phyloP scores from a whole-genome alignment of 192 early-diverging fungal genomes.

The Backusella luteola region DNA sequence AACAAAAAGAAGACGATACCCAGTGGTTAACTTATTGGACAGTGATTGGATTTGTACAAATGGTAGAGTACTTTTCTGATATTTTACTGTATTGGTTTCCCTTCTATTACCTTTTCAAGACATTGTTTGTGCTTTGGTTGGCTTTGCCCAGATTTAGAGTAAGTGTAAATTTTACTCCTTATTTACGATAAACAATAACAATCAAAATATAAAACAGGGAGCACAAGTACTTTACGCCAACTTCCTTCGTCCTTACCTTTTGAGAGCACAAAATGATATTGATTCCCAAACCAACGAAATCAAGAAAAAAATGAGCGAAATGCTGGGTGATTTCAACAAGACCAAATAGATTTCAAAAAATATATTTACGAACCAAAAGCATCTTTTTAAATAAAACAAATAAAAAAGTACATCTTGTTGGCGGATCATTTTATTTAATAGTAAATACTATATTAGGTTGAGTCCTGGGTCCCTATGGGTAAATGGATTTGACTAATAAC shows the following conservation, averaged over 20 bases:
- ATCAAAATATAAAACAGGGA: constrained; percentile 46
- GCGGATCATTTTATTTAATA: too few species aligned
- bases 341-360: neutral
- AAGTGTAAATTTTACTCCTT: constrained; percentile 7
- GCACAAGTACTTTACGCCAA: constrained; percentile 78
- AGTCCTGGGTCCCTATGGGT: too few species aligned
- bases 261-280: constrained; percentile 48
- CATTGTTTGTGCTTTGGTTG: constrained; percentile 83
- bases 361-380: neutral
- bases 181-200: neutral
- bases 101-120: constrained; percentile 95
- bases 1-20: constrained; percentile 73
- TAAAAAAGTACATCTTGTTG: neutral
- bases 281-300: constrained; percentile 25
- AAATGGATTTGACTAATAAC: too few species aligned
- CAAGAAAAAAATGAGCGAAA: constrained; percentile 5
- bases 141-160: constrained; percentile 68
- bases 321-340: neutral
- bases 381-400: neutral
- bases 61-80: constrained; percentile 90
- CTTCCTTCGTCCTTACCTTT: constrained; percentile 73
- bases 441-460: too few species aligned
- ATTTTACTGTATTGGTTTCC: constrained; percentile 90
- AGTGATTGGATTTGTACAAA: constrained; percentile 88
- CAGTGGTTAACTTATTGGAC: constrained; percentile 96